These are phyloP conservation scores for Inonotus hispidus DNA, from an alignment of 1,284 basidiomycete species.

Conservation along the genomic window DNA sequence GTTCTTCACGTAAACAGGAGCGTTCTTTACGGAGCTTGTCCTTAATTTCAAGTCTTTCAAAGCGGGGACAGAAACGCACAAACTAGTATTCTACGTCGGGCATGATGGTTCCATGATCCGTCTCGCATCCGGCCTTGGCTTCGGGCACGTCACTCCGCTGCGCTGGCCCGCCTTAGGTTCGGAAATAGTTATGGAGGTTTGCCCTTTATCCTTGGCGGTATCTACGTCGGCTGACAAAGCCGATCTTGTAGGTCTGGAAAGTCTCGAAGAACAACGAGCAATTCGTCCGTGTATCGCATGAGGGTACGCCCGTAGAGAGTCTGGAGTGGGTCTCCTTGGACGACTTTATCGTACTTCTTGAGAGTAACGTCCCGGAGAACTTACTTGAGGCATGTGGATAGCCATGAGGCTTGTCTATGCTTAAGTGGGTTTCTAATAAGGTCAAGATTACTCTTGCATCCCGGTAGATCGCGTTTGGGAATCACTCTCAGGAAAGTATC, in stretches of 20 bases:
- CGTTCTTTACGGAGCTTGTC: conserved; percentile 34
- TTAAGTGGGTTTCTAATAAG: no score
- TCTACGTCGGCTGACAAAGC: background rate
- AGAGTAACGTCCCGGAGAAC: conserved; percentile 34
- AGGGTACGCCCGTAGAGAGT: conserved; percentile 36
- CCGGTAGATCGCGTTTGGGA: no score
- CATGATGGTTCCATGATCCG: conserved; percentile 50
- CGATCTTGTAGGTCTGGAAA: conserved; percentile 38
- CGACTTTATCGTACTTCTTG: conserved; percentile 34
- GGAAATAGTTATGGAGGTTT: conserved; percentile 46
- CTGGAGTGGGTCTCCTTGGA: conserved; percentile 37
- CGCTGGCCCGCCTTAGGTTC: conserved; percentile 49
- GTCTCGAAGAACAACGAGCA: conserved; percentile 12
- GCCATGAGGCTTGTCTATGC: background rate
- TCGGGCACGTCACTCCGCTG: conserved; percentile 33
- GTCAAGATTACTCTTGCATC: no score
- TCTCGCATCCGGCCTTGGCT: conserved; percentile 41
- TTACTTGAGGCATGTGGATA: conserved; percentile 28
- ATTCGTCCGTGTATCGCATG: conserved; percentile 44
- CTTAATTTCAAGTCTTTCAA: conserved; percentile 31
- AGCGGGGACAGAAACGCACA: conserved; percentile 34
- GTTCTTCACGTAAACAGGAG: conserved; percentile 24
- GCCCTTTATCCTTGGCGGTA: conserved; percentile 13
- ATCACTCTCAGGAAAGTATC: no score
- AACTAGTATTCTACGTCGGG: conserved; percentile 41